Conservation (phyloP, 768 basidiomycete genomes). For the Austroboletus eburneus region DNA sequence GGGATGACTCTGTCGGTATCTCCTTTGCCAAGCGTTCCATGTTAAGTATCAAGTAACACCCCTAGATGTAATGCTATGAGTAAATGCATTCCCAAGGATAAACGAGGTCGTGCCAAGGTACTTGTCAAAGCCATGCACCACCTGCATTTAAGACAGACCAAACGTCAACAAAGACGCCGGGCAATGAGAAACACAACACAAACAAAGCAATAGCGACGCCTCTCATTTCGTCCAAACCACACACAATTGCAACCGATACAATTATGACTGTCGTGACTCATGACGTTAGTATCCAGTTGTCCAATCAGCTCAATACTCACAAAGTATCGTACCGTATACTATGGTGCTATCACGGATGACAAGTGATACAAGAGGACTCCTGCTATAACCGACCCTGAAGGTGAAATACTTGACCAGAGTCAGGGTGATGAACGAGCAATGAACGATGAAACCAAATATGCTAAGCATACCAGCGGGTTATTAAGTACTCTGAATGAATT, state of each 20-base stretch:
- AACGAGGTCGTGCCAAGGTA: background rate
- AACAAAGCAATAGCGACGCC: constrained; percentile 2
- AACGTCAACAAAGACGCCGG: no score
- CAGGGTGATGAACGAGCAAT: constrained; percentile 13
- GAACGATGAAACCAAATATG: constrained; percentile 10
- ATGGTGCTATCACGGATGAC: background rate
- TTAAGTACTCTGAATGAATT: background rate
- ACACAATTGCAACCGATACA: background rate
- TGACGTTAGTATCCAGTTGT: background rate
- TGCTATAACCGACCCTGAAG: background rate
- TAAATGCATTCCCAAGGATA: background rate
- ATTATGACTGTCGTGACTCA: background rate
- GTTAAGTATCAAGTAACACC: no score
- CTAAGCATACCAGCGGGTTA: background rate
- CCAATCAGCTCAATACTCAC: no score
- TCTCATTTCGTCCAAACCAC: background rate
- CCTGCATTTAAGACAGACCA: background rate
- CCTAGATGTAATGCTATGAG: background rate
- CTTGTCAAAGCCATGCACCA: background rate
- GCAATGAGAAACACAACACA: background rate
- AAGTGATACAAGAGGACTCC: background rate
- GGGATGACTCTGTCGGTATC: no score
- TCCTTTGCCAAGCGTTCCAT: no score
- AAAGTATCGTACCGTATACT: background rate
- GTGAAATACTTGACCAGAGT: constrained; percentile 19